These are phyloP conservation scores for Limtongia smithiae DNA, from an alignment of 805 yeast species.

Conservation along the genomic window DNA sequence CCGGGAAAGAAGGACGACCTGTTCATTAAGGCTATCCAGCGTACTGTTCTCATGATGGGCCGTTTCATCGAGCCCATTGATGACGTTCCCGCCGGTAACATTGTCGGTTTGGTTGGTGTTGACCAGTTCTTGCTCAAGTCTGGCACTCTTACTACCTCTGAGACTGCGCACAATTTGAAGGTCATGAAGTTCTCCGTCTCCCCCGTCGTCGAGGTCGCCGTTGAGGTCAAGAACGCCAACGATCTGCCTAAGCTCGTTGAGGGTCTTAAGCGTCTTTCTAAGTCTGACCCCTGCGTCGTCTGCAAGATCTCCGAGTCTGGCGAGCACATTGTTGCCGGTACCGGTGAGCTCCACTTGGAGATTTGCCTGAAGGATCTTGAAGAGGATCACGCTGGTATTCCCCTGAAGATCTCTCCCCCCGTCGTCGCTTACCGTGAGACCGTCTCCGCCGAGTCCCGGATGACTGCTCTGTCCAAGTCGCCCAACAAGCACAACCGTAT, in stretches of 20 bases:
- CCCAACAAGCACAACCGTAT: conserved; percentile 99
- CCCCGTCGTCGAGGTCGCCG: conserved; percentile 99
- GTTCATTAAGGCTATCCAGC: conserved; percentile 95
- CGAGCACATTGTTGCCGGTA: conserved; percentile 99
- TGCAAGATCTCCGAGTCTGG: conserved; percentile 85
- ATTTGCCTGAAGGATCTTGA: conserved; percentile 94
- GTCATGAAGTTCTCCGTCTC: conserved; percentile 99
- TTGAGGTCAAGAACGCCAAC: conserved; percentile 98
- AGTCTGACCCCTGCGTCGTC: conserved; percentile 98
- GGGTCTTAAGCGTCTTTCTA: conserved; percentile 99
- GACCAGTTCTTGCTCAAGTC: conserved; percentile 99
- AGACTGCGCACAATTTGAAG: conserved; percentile 98
- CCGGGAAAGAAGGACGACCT: conserved; percentile 98
- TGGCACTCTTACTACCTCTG: conserved; percentile 97
- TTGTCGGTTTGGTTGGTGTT: conserved; percentile 99
- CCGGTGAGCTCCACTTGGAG: conserved; percentile 99
- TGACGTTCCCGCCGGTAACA: conserved; percentile 99
- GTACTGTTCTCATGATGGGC: conserved; percentile 99
- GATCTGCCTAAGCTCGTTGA: conserved; percentile 99
- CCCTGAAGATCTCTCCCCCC: conserved; percentile 96
- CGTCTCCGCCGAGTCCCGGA: conserved; percentile 87
- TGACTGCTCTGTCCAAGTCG: conserved; percentile 96
- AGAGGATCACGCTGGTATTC: conserved; percentile 99
- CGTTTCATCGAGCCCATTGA: conserved; percentile 96
- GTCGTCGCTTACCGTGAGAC: conserved; percentile 99